phyloP scores from a whole-genome alignment of 1,139 yeast species.

The Geotrichum cucujoidarum region DNA sequence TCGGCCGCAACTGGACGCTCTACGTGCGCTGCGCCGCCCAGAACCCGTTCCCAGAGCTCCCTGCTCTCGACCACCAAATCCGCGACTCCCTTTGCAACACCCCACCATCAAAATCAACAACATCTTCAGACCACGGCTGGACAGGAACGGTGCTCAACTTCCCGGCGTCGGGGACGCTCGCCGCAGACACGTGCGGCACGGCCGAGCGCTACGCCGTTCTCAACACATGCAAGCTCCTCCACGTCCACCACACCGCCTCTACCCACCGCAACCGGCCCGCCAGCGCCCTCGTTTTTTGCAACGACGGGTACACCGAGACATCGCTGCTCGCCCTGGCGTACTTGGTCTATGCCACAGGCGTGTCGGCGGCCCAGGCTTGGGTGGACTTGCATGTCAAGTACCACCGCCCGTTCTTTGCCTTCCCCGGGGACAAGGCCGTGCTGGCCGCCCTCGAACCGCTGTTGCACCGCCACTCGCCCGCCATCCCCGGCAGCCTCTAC shows the following conservation, averaged over 20 bases:
- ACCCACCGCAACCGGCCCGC: slow-evolving; percentile 24
- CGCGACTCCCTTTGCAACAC: slow-evolving; percentile 23
- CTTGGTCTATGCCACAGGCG: slow-evolving; percentile 59
- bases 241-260: slow-evolving; percentile 30
- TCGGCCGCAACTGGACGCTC: slow-evolving; percentile 34
- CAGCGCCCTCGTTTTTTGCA: slow-evolving; percentile 58
- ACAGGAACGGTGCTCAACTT: slow-evolving; percentile 44
- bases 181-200: slow-evolving; percentile 25
- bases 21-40: slow-evolving; percentile 46
- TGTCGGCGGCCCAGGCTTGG: slow-evolving; percentile 46
- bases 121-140: slow-evolving; percentile 1
- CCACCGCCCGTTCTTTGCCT: slow-evolving; percentile 79
- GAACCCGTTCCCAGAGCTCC: slow-evolving; percentile 48
- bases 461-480: slow-evolving; percentile 54
- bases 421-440: slow-evolving; percentile 66
- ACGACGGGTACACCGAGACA: slow-evolving; percentile 92
- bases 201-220: slow-evolving; percentile 28
- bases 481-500: slow-evolving; percentile 20
- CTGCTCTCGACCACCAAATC: slow-evolving; percentile 29
- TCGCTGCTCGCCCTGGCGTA: slow-evolving; percentile 68
- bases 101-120: not conserved
- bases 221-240: slow-evolving; percentile 35
- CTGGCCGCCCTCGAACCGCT: slow-evolving; percentile 60
- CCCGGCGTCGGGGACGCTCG: slow-evolving; percentile 66
- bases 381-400: slow-evolving; percentile 55